Conservation (phyloP, 2,329 filamentous ascomycete genomes). For the Paraphoma sp. region DNA sequence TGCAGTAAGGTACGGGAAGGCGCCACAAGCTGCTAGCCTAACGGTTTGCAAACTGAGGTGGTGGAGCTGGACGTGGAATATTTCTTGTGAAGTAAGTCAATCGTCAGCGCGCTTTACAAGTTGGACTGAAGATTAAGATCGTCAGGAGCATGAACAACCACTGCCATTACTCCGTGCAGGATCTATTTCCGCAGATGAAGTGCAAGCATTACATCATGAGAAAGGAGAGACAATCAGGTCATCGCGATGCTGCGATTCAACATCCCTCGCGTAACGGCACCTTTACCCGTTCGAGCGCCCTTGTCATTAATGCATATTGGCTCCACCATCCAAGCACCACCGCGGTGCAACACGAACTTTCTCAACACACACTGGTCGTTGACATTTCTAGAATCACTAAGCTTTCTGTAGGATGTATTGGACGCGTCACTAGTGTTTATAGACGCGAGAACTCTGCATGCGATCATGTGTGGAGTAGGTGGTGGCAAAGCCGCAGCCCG, state of each 20-base stretch:
- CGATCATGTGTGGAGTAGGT: neutral
- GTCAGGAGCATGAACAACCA: too few species aligned
- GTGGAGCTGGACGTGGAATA: too few species aligned
- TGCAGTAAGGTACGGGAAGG: too few species aligned
- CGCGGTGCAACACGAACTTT: constrained; percentile 5
- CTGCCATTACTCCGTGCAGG: neutral
- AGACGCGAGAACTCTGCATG: constrained; percentile 6
- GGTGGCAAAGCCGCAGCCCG: constrained; percentile 2
- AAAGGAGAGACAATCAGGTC: neutral
- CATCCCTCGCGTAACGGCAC: neutral
- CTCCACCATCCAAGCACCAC: neutral
- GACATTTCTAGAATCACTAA: constrained; percentile 19
- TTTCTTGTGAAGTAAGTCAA: too few species aligned
- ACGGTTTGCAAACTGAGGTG: too few species aligned
- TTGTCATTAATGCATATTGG: neutral
- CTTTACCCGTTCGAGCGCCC: constrained; percentile 9
- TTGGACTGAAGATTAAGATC: too few species aligned
- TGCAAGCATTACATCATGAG: neutral
- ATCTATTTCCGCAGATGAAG: neutral
- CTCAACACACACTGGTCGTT: constrained; percentile 8
- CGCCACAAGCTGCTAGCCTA: too few species aligned
- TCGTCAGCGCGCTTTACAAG: too few species aligned
- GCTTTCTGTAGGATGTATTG: constrained; percentile 14
- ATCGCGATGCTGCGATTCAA: neutral
- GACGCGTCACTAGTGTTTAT: constrained; percentile 20